Evolutionary conservation across 305 asterid genomes (phyloP).

Genomic region (Rubia peregrina): DNA sequence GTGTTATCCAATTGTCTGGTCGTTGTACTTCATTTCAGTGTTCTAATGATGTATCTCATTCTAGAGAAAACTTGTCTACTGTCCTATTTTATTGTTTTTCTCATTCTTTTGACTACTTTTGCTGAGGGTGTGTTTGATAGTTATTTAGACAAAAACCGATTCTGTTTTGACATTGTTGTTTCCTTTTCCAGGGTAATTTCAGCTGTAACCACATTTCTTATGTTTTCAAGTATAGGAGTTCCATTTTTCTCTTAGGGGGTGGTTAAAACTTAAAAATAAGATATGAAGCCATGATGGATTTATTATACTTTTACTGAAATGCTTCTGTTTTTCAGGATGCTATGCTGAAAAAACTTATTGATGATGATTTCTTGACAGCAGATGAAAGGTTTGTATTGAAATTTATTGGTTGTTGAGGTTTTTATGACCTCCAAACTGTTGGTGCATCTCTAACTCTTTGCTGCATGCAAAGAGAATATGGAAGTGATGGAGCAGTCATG

Average conservation of each 20-base stretch:
- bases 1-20: background rate
- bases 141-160: background rate
- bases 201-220: background rate
- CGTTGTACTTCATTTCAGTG: background rate
- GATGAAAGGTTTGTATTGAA: constrained; percentile 70
- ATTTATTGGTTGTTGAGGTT: constrained; percentile 14
- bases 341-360: constrained; percentile 71
- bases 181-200: background rate
- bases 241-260: background rate
- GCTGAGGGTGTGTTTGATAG: background rate
- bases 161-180: background rate
- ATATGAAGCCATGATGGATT: background rate
- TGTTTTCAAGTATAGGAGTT: background rate
- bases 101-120: background rate
- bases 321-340: constrained; percentile 58
- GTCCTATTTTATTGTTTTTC: background rate
- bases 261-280: background rate
- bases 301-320: background rate
- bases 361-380: constrained; percentile 54
- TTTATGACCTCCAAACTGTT: background rate
- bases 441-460: constrained; percentile 2
- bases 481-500: background rate
- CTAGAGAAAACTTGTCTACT: background rate
- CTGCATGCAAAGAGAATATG: background rate
- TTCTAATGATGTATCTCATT: background rate